Evolutionary conservation across 257 asterid genomes (phyloP), one percentile per base, ranked within the genome.

Genomic region (Ligustrum vulgare): DNA sequence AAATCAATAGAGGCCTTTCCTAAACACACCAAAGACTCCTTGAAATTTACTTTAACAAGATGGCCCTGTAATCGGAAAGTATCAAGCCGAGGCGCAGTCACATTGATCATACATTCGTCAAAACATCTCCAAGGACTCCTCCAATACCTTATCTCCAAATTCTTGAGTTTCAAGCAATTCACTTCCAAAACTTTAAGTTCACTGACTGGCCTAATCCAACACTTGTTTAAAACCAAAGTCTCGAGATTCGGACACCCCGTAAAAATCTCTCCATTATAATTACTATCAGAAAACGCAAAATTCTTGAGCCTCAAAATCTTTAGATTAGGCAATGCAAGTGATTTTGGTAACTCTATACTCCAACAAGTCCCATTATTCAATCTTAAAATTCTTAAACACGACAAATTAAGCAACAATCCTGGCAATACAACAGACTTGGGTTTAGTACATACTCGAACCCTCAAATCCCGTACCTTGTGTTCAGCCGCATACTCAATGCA

Each of bases 51-150:
- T 62, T 84, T 72, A 5, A 77, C 86, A 5, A 86, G 72, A 65
- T 75, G 79, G 1, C 93, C 93, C 56, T 65, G 74, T 62, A 82
- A 80, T 70, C 64, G 78, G 77, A 88, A 88, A 41, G 11, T 54
- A 51, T 33, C 73, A 37, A 88, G 91, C 11, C 45, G 75, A 18
- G 91, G 93, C 15, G 89, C 88, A 79, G 77, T 72, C 70, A 88
- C 84, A 67, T 65, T 64, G 66, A 88, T 88, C 82, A 65, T 18
- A 9, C 77, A 84, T 74, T 81, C 82, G 32, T 81, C 70, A 34
- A 77, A 81, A 54, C 74, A 77, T 34, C 67, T 74, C 90, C 86
- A 88, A 69, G 88, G 93, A 68, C 85, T 84, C 82, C 89, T 85
- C 89, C 91, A 85, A 60, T 67, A 22, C 80, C 9, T 73, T 3